phyloP scores from a whole-genome alignment of 495 filamentous ascomycete genomes.

The Aspergillus sparsus region DNA sequence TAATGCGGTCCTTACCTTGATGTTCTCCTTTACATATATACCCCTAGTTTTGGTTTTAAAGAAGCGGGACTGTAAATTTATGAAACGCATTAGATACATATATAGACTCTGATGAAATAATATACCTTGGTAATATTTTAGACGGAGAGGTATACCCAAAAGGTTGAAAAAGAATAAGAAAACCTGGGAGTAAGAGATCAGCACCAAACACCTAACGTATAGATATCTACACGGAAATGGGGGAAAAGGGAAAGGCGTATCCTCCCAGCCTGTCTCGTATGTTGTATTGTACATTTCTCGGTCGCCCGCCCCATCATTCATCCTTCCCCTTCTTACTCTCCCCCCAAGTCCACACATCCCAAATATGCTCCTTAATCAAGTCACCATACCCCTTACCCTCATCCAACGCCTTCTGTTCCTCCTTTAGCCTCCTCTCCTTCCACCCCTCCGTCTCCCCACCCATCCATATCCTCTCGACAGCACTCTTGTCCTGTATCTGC shows the following conservation, averaged over 20 bases:
- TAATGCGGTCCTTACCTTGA: slow-evolving; percentile 75
- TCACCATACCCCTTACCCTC: slow-evolving; percentile 79
- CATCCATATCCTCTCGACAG: slow-evolving; percentile 63
- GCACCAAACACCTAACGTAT: too few species aligned
- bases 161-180: too few species aligned
- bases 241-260: too few species aligned
- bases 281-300: too few species aligned
- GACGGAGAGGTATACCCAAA: too few species aligned
- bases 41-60: background rate
- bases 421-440: slow-evolving; percentile 68
- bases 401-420: slow-evolving; percentile 71
- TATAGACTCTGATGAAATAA: background rate
- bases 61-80: background rate
- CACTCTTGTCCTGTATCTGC: slow-evolving; percentile 39
- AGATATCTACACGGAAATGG: too few species aligned
- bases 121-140: background rate
- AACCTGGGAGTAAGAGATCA: too few species aligned
- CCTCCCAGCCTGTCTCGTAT: too few species aligned
- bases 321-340: slow-evolving; percentile 31
- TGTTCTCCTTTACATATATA: background rate
- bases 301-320: background rate
- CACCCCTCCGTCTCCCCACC: slow-evolving; percentile 64
- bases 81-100: slow-evolving; percentile 9
- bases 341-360: slow-evolving; percentile 74
- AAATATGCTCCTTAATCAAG: slow-evolving; percentile 81